Evolutionary conservation across 495 filamentous ascomycete genomes (phyloP).

Genomic region (Aspergillus incahuasiensis): DNA sequence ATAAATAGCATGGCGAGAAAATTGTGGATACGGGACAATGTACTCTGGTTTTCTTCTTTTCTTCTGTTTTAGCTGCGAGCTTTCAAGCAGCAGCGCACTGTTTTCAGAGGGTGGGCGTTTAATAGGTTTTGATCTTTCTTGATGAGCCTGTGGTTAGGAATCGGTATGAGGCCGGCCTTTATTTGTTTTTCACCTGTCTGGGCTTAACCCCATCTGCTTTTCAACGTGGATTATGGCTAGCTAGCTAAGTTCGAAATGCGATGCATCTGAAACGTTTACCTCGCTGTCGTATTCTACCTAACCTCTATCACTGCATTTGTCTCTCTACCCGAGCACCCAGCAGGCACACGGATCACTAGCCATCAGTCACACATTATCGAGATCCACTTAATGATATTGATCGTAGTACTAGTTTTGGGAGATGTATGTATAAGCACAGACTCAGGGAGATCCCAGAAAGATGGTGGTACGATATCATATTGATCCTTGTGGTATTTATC

Average conservation of each 20-base stretch:
- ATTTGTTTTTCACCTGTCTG: conserved; percentile 5
- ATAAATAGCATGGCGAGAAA: background rate
- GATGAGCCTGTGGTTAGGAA: conserved; percentile 2
- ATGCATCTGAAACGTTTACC: background rate
- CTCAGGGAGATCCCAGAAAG: no score
- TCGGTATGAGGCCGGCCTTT: conserved; percentile 8
- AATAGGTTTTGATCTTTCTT: background rate
- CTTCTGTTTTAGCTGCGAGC: background rate
- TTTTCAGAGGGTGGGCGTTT: conserved; percentile 3
- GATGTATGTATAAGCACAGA: no score
- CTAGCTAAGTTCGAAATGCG: background rate
- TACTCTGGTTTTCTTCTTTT: background rate
- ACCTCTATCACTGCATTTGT: no score
- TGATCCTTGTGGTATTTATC: background rate
- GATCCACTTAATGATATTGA: no score
- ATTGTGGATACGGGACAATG: background rate
- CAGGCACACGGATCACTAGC: no score
- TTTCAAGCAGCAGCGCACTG: conserved; percentile 1
- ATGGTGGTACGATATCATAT: no score
- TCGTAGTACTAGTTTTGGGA: no score
- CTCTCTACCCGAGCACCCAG: no score
- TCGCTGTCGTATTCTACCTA: no score
- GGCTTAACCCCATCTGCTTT: conserved; percentile 2
- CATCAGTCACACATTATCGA: no score
- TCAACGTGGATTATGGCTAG: background rate